Percentiles rank a stretch among this genome's conserved stretches.
Conservation (phyloP, 768 basidiomycete species). For the Pholiota microspora region DNA sequence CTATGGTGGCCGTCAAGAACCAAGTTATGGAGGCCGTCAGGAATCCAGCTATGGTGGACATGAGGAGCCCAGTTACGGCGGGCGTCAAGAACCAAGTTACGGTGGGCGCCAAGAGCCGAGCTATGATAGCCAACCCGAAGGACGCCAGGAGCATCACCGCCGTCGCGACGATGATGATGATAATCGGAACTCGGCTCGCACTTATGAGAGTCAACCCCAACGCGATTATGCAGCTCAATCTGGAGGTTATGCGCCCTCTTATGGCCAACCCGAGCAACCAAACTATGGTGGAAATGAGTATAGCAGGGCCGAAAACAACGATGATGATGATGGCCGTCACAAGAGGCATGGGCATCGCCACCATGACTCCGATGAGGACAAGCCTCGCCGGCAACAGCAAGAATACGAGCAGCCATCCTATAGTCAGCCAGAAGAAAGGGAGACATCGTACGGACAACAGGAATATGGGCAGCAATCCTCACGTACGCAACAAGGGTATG, state of each 20-base stretch:
- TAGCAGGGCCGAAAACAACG: slow-evolving; percentile 3
- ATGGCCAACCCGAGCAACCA: slow-evolving; percentile 1
- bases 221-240: slow-evolving; percentile 14
- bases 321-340: slow-evolving; percentile 9
- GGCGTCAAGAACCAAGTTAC: neutral
- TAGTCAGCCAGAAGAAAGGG: too few species aligned
- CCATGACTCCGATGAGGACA: slow-evolving; percentile 8
- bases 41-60: slow-evolving; percentile 3
- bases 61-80: neutral
- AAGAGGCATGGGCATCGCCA: neutral
- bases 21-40: too few species aligned
- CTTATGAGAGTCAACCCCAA: neutral
- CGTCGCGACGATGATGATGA: slow-evolving; percentile 15
- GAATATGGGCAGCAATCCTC: neutral
- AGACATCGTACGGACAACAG: neutral
- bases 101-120: neutral
- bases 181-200: neutral
- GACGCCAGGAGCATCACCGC: slow-evolving; percentile 8
- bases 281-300: slow-evolving; percentile 3
- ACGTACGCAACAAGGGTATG: neutral
- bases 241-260: slow-evolving; percentile 7
- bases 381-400: neutral
- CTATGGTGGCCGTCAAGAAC: neutral
- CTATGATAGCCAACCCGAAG: slow-evolving; percentile 4
- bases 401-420: neutral